Evolutionary conservation across 352 stramenopile species (phyloP).

Genomic region (Phytophthora pseudosyringae): DNA sequence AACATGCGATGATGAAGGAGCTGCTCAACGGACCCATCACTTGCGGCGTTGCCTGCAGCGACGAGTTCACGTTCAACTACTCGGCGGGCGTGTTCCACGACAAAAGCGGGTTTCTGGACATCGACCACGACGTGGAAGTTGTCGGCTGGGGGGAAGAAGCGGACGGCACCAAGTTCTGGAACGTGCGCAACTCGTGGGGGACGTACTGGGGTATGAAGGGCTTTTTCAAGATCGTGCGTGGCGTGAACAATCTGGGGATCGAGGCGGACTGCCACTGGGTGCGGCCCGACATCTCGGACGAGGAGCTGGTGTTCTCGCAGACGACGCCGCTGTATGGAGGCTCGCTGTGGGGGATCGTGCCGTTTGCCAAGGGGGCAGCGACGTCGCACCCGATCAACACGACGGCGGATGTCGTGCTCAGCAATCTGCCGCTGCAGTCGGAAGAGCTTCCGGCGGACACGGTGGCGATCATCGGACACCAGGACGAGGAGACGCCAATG

Average conservation of each 20-base stretch:
- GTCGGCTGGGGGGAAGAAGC: conserved; percentile 92
- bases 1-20: conserved; percentile 88
- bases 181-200: conserved; percentile 96
- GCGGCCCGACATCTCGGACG: conserved; percentile 82
- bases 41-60: conserved; percentile 93
- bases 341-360: too few relatives aligned
- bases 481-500: conserved; percentile 7
- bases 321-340: too few relatives aligned
- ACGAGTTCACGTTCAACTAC: conserved; percentile 90
- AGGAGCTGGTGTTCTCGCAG: conserved; percentile 66
- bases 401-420: conserved; percentile 71
- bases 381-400: conserved; percentile 32
- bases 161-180: conserved; percentile 95
- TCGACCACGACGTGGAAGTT: conserved; percentile 86
- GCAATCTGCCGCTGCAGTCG: conserved; percentile 49
- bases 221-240: conserved; percentile 95
- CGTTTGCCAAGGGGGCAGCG: too few relatives aligned
- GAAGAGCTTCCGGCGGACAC: conserved; percentile 44
- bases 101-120: conserved; percentile 87
- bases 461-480: not conserved
- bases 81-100: conserved; percentile 92
- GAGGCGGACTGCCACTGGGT: conserved; percentile 91
- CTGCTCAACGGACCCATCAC: conserved; percentile 91
- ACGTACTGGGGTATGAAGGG: conserved; percentile 96
- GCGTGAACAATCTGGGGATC: conserved; percentile 93